Evolutionary conservation across 2,329 filamentous ascomycete species (phyloP), one percentile per base, ranked within the genome.

Genomic region (Pseudofabraea citricarpa): DNA sequence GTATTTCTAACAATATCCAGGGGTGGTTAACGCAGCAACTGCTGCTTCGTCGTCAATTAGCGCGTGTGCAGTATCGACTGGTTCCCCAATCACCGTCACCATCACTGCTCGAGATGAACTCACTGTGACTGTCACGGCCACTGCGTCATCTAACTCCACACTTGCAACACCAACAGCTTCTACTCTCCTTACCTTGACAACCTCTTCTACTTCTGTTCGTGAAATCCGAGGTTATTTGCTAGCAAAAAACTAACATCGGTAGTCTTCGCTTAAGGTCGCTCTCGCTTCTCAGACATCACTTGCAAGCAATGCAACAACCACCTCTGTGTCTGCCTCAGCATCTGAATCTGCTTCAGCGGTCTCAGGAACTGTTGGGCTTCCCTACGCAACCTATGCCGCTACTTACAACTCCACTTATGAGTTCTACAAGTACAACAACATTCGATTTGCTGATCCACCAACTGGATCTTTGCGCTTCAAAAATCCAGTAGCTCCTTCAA

Each of bases 371-470:
- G 35, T 37, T 22, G 35, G 12, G 16, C 20, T 37, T 4, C 35
- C 35, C 15, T 37, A 37, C 23, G 35, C 35, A 13, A 37, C 35
- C 19, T 22, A 37, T 15, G 35, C 35, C 10, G 35, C 35, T 15
- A 21, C 21, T 5, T 21, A 22, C 19, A 37, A 37, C 21, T 18
- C 21, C 9, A 37, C 35, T 13, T 22, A 37, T n/a, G 15, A n/a
- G 5, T 37, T 37, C 19, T 37, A 37, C 35, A 37, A 37, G 19
- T 37, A 37, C 3, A 22, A 20, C 8, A 37, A 37, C 12, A 37
- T 37, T 21, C 35, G 35, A 4, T 37, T 37, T 21, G 35, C 35
- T n/a, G 35, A 37, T n/a, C 35, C 35, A 3, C 35, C 35, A 37
- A 37, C 35, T 23, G 35, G 35, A 6, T 22, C 19, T 6, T 21